Evolutionary conservation across 1,284 basidiomycete species (phyloP).

Genomic region (Fistulinella cinereoalba): DNA sequence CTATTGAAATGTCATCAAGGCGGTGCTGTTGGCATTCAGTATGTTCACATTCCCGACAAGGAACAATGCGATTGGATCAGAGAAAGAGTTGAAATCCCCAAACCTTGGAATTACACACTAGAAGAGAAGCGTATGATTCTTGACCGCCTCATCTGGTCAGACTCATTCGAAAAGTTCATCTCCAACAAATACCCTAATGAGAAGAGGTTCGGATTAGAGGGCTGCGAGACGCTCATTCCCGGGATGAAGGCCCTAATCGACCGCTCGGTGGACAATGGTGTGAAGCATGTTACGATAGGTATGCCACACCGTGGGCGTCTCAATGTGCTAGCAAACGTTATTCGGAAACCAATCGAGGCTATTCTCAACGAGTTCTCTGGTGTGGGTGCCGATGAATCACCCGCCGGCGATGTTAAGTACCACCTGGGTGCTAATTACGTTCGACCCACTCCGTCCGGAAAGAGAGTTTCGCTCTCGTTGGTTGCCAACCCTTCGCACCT

Average conservation of each 20-base stretch:
- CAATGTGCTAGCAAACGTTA: slow-evolving; percentile 97
- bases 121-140: slow-evolving; percentile 99
- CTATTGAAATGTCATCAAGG: slow-evolving; percentile 46
- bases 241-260: slow-evolving; percentile 99
- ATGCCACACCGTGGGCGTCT: slow-evolving; percentile 99
- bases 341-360: slow-evolving; percentile 97
- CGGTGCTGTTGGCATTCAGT: slow-evolving; percentile 93
- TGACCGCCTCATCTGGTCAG: slow-evolving; percentile 99
- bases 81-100: slow-evolving; percentile 92
- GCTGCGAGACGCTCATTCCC: slow-evolving; percentile 95
- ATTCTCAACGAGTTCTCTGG: slow-evolving; percentile 98
- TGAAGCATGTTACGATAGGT: slow-evolving; percentile 95
- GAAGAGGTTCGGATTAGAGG: slow-evolving; percentile 99
- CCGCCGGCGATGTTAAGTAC: slow-evolving; percentile 98
- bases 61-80: slow-evolving; percentile 99
- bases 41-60: slow-evolving; percentile 98
- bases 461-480: slow-evolving; percentile 95
- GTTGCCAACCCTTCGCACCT: slow-evolving; percentile 99
- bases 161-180: slow-evolving; percentile 98
- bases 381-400: slow-evolving; percentile 66
- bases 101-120: slow-evolving; percentile 97
- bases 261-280: slow-evolving; percentile 93
- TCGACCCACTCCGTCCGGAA: slow-evolving; percentile 95
- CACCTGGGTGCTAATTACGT: slow-evolving; percentile 99
- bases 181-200: slow-evolving; percentile 99